Conservation (phyloP, 2,329 filamentous ascomycete species). For the Cladorrhinum sp. region DNA sequence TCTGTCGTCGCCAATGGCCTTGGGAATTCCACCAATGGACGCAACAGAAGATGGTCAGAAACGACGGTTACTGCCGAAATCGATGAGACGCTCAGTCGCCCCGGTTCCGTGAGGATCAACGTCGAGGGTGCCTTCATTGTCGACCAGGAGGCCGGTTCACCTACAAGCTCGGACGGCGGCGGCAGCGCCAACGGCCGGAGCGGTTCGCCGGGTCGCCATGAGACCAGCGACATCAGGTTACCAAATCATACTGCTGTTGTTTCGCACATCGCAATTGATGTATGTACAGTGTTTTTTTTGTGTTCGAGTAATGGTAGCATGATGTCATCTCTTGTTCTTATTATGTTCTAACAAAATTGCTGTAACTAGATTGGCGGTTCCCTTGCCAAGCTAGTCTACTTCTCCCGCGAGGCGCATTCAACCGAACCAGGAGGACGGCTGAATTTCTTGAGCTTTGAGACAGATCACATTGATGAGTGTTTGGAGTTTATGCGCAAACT, state of each 20-base stretch:
- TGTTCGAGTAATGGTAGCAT: constrained; percentile 18
- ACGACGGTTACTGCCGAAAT: constrained; percentile 45
- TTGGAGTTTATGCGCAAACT: constrained; percentile 87
- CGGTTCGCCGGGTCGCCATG: constrained; percentile 52
- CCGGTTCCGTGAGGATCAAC: constrained; percentile 84
- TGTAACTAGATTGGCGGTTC: constrained; percentile 80
- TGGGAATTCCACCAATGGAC: neutral
- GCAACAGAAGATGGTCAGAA: neutral
- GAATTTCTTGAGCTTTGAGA: constrained; percentile 96
- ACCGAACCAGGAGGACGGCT: constrained; percentile 81
- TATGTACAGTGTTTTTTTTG: constrained; percentile 45
- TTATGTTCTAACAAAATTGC: constrained; percentile 9
- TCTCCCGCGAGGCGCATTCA: constrained; percentile 80
- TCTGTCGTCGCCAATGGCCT: neutral
- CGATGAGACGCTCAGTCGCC: constrained; percentile 59
- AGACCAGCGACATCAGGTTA: constrained; percentile 90
- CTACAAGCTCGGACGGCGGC: constrained; percentile 42
- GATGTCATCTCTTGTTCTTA: constrained; percentile 23
- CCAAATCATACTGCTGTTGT: constrained; percentile 94
- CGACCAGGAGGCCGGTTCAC: constrained; percentile 66
- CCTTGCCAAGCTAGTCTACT: constrained; percentile 94
- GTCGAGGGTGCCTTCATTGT: constrained; percentile 96
- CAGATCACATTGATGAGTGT: constrained; percentile 88
- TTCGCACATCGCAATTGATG: constrained; percentile 95
- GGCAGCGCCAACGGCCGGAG: constrained; percentile 45